Evolutionary conservation across 768 basidiomycete genomes (phyloP), one percentile per base, ranked within the genome.

Genomic region (Phlegmacium glaucopus): DNA sequence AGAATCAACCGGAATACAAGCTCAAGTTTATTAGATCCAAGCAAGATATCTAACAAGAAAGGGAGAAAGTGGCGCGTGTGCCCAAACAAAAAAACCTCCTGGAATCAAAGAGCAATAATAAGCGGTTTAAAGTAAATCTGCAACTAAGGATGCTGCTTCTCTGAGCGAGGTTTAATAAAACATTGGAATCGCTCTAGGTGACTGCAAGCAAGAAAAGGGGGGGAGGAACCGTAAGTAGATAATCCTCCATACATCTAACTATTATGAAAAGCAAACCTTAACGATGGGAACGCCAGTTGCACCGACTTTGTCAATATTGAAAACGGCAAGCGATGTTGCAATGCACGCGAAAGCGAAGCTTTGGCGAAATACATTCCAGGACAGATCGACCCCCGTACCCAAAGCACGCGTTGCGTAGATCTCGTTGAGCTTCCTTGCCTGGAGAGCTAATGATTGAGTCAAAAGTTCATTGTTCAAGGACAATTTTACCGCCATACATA

Each of bases 281-380:
- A 69, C 66, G 29, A 78, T 61, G 39, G 73, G 72, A 1, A 70
- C 56, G 3, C 77, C 77, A 26, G 76, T 67, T 52, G 71, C 72
- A 4, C 75, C 54, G 0, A 64, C 64, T 42, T 75, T 77, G 9
- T 64, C 63, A 32, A 82, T 69, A 9, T 78, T 58, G 39, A 82
- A 79, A 6, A 67, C 71, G 0, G 79, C 75, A 4, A 82, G 63
- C 8, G 75, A 72, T 57, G 61, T 71, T 0, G 68, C 68, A 2
- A 74, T 58, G 6, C 68, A 65, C 8, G 74, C 61, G 66, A 81
- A 1, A 79, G 49, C 0, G 76, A 77, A 0, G 72, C 67, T 41
- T 82, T 77, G 0, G 79, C 80, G 44, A 81, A 66, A 52, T 76
- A n/a, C n/a, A n/a, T n/a, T n/a, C n/a, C n/a, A n/a, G n/a, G n/a